Conservation (phyloP, 345 rosid genomes). For the Microcos paniculata region DNA sequence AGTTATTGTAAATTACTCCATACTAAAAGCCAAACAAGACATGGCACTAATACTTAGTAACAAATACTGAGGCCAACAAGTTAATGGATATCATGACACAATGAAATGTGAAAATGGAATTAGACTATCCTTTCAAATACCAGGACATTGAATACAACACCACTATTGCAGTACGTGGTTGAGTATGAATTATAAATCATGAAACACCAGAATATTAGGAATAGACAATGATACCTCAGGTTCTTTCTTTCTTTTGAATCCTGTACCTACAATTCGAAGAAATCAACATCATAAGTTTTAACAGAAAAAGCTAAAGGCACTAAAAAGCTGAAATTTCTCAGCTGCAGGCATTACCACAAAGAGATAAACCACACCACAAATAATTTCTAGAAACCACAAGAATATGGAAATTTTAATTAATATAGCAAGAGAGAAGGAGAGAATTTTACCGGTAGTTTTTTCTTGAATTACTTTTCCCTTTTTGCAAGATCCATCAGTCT, state of each 20-base stretch:
- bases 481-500: constrained; percentile 40
- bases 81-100: background rate
- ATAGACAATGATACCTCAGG: constrained; percentile 32
- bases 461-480: constrained; percentile 34
- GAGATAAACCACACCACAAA: background rate
- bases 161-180: background rate
- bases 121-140: background rate
- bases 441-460: constrained; percentile 22
- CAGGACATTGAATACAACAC: background rate
- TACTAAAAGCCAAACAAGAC: background rate
- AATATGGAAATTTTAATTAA: background rate
- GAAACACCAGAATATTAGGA: constrained; percentile 1
- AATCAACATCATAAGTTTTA: background rate
- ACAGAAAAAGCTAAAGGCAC: background rate
- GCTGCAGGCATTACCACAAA: background rate
- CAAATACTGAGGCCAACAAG: background rate
- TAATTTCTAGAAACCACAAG: constrained; percentile 1
- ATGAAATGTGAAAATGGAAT: background rate
- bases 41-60: background rate
- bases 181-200: background rate
- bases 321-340: background rate
- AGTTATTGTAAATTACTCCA: background rate
- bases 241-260: constrained; percentile 26
- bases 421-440: background rate
- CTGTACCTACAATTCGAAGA: constrained; percentile 30